phyloP scores from a whole-genome alignment of 441 rosid genomes.

The Populus hybrid region DNA sequence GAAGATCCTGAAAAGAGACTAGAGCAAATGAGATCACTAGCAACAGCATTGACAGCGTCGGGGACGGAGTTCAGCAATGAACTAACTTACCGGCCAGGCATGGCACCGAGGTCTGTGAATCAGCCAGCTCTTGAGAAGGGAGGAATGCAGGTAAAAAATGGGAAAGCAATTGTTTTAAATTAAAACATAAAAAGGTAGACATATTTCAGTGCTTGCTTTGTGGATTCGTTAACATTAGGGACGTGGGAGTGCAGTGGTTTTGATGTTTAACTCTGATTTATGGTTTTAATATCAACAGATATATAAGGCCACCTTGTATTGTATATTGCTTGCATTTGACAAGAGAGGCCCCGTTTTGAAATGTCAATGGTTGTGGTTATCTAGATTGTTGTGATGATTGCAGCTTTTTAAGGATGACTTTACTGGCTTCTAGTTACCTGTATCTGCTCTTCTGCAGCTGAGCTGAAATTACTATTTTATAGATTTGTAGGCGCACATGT shows the following conservation, averaged over 20 bases:
- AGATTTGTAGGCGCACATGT: not conserved
- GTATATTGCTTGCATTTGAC: not conserved
- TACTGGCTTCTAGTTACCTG: not conserved
- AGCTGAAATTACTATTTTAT: not conserved
- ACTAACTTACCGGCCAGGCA: slow-evolving; percentile 52
- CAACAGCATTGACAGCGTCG: slow-evolving; percentile 64
- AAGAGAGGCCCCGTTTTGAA: not conserved
- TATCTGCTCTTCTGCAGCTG: not conserved
- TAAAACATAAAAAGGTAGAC: too few species aligned
- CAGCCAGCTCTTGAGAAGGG: slow-evolving; percentile 64
- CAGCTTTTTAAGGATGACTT: not conserved
- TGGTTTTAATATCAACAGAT: not conserved
- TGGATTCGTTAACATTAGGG: not conserved
- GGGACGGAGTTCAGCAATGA: slow-evolving; percentile 59
- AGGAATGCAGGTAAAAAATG: slow-evolving; percentile 73
- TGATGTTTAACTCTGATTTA: not conserved
- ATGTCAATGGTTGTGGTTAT: not conserved
- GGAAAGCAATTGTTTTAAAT: too few species aligned
- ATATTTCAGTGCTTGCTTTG: not conserved
- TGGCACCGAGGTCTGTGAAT: slow-evolving; percentile 76
- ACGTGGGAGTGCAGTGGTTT: not conserved
- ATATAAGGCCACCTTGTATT: not conserved
- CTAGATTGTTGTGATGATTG: not conserved
- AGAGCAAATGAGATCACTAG: slow-evolving; percentile 73
- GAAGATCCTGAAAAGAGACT: slow-evolving; percentile 58